A percentile compares a stretch with the other conserved stretches of the same genome.
Evolutionary conservation across 2,329 filamentous ascomycete genomes (phyloP).

Genomic region (Penicillium sumatraense): DNA sequence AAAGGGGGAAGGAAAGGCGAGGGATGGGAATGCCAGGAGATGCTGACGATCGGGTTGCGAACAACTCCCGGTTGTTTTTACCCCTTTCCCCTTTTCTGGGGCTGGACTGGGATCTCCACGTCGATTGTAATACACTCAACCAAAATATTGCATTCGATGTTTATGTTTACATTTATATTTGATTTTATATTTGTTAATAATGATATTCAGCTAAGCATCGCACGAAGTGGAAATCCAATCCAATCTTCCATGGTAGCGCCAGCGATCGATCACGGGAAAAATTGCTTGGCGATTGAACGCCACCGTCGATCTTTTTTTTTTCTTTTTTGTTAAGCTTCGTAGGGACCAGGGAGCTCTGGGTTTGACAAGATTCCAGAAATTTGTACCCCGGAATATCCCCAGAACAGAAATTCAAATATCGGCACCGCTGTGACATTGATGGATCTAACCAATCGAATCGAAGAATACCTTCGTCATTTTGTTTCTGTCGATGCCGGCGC

Average conservation of each 20-base stretch:
- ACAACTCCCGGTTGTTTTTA: no score
- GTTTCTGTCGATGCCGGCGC: slow-evolving; percentile 14
- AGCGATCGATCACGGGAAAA: neutral
- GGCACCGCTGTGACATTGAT: neutral
- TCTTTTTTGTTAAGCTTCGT: slow-evolving; percentile 8
- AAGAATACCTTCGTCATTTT: neutral
- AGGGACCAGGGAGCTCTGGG: neutral
- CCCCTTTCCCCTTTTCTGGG: neutral
- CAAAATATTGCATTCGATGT: neutral
- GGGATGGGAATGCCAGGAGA: neutral
- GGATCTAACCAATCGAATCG: neutral
- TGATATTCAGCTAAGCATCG: no score
- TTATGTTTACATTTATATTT: no score
- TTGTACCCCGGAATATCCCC: neutral
- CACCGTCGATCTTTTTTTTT: slow-evolving; percentile 15
- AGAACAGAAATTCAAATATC: neutral
- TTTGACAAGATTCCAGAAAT: neutral
- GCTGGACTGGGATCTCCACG: neutral
- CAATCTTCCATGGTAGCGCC: neutral
- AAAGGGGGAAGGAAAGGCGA: neutral
- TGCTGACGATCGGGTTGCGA: neutral
- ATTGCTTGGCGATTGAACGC: slow-evolving; percentile 9
- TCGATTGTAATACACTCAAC: neutral
- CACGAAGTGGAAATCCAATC: neutral
- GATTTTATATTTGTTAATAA: no score